Base-by-base conservation (phyloP, 768 basidiomycete genomes). In the Mycena crocata region DNA sequence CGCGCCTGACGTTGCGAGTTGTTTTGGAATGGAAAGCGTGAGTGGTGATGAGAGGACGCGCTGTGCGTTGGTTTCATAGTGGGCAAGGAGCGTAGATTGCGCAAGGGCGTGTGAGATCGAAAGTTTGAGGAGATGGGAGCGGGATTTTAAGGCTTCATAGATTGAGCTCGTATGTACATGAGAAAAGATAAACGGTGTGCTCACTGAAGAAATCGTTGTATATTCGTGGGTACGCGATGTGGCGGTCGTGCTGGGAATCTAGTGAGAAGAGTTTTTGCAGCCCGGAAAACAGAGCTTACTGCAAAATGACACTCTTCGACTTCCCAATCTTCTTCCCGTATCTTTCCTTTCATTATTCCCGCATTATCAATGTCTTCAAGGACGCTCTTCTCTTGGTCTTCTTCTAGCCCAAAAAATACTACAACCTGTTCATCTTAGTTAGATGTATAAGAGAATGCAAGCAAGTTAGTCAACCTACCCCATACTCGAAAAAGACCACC, bases 191-290 rank as follows among this genome's bases (percentile, higher is more conserved):
- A 30, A 12, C 12, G 34, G 42, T 28, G 8, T 31, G 84, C 92
- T 71, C 73, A 96, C 95, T 96, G 80, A 96, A 97, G 80, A 96
- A 94, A 77, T 97, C 96, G 67, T 98, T 97, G 81, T 94, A 98
- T 69, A 98, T 96, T 49, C 96, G 87, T 19, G 96, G 96, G 72
- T 92, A 95, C 1, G 88, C 84, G 13, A 96, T 94, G 58, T 89
- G 79, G 4, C 92, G 86, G 73, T 98, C 96, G 73, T 95, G 93
- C 93, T 93, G 66, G 2, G 10, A n/a, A 66, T 32, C 23, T 57
- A 65, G 54, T 59, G n/a, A 62, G 45, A 26, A 58, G 62, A 24
- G 55, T n/a, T n/a, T n/a, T n/a, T 35, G 31, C 39, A 50, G 32
- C 28, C n/a, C n/a, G 19, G 37, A 42, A 46, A 35, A 59, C 23